These are phyloP conservation scores for Tephrocybe sp. DNA, from an alignment of 768 basidiomycete genomes.

Conservation along the genomic window DNA sequence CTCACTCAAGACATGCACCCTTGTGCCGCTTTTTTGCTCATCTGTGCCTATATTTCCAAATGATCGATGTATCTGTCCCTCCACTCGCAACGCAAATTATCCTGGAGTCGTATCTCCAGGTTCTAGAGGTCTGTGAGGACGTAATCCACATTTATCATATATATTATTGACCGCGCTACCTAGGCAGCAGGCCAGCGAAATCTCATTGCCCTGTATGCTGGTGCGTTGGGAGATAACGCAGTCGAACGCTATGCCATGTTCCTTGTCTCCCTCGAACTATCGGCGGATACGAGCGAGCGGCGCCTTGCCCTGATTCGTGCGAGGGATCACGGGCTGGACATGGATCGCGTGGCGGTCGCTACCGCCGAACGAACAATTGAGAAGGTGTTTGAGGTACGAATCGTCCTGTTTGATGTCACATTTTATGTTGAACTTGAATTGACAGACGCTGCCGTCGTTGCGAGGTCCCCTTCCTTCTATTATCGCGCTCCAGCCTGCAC, in stretches of 20 bases:
- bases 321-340: constrained; percentile 80
- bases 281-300: constrained; percentile 62
- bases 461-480: constrained; percentile 61
- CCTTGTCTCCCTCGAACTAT: constrained; percentile 72
- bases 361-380: constrained; percentile 79
- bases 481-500: constrained; percentile 51
- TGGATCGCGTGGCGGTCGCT: constrained; percentile 72
- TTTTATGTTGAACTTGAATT: constrained; percentile 8
- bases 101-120: constrained; percentile 83
- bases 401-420: neutral
- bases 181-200: constrained; percentile 78
- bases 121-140: constrained; percentile 66
- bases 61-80: constrained; percentile 75
- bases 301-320: constrained; percentile 70
- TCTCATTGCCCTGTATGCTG: constrained; percentile 91
- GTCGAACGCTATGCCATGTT: constrained; percentile 91
- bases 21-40: constrained; percentile 93
- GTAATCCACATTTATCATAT: neutral
- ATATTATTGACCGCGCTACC: neutral
- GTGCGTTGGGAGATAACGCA: constrained; percentile 86
- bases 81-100: constrained; percentile 76
- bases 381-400: constrained; percentile 58
- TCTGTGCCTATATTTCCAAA: constrained; percentile 81
- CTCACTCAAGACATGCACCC: constrained; percentile 55
- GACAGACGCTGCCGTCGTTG: constrained; percentile 48